phyloP scores from a whole-genome alignment of 139 green algal genomes.

The Astrephomene gubernaculifera region DNA sequence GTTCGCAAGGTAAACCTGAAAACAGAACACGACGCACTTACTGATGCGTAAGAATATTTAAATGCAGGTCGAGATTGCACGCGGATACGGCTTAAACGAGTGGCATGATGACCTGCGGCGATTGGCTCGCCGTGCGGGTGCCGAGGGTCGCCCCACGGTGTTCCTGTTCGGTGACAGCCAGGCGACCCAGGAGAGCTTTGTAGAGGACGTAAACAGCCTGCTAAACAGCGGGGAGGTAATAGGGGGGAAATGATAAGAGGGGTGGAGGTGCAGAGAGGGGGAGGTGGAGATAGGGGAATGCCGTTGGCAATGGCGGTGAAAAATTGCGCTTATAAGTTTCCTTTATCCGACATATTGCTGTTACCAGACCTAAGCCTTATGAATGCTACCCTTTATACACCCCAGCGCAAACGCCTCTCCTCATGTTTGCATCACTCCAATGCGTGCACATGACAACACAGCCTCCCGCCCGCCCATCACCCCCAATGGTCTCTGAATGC shows the following conservation, averaged over 20 bases:
- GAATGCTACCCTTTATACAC: too few species aligned
- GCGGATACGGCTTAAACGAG: constrained; percentile 71
- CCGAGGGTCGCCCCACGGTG: constrained; percentile 71
- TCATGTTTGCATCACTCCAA: too few species aligned
- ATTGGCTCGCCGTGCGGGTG: constrained; percentile 75
- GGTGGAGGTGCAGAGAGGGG: not conserved
- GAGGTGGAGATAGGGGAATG: not conserved
- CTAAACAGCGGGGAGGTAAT: constrained; percentile 80
- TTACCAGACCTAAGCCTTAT: too few species aligned
- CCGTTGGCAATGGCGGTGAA: not conserved
- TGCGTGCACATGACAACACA: too few species aligned
- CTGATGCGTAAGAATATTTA: too few species aligned
- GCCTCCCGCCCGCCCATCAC: too few species aligned
- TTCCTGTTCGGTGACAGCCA: constrained; percentile 91
- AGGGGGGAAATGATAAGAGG: not conserved
- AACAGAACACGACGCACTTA: too few species aligned
- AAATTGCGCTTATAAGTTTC: not conserved
- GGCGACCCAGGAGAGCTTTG: constrained; percentile 73
- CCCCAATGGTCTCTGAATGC: too few species aligned
- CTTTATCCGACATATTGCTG: too few species aligned
- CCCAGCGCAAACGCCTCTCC: too few species aligned
- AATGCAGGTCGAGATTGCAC: constrained; percentile 81
- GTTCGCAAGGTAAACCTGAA: too few species aligned
- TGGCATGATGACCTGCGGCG: constrained; percentile 79
- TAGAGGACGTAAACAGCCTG: constrained; percentile 91